These are phyloP conservation scores for Sclerotinia sclerotiorum DNA, from an alignment of 2,329 filamentous ascomycete species.

Conservation along the genomic window DNA sequence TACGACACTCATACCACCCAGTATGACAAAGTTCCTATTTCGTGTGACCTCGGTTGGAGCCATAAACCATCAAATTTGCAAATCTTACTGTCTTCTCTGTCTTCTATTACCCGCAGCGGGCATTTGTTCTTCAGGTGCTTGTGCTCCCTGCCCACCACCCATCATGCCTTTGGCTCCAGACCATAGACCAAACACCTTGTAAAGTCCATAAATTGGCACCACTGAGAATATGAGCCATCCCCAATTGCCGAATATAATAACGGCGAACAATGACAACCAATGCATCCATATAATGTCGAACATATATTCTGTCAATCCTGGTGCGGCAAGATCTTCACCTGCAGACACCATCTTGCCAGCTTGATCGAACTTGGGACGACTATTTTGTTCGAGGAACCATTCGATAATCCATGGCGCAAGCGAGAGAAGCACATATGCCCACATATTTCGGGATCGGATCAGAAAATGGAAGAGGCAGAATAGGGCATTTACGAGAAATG, in stretches of 20 bases:
- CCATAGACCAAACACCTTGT: conserved; percentile 40
- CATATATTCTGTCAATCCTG: conserved; percentile 94
- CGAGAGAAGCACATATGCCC: conserved; percentile 71
- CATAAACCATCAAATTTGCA: not conserved
- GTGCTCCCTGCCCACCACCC: conserved; percentile 36
- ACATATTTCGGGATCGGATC: conserved; percentile 60
- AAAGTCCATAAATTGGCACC: conserved; percentile 39
- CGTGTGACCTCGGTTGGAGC: not conserved
- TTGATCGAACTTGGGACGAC: conserved; percentile 70
- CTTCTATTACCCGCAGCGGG: conserved; percentile 37
- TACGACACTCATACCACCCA: not conserved
- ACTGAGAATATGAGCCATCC: conserved; percentile 63
- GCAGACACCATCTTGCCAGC: conserved; percentile 58
- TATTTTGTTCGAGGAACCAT: conserved; percentile 80
- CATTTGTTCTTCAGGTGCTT: conserved; percentile 36
- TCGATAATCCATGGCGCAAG: conserved; percentile 76
- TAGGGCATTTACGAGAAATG: conserved; percentile 67
- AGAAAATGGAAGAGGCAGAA: conserved; percentile 72
- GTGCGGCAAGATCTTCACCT: conserved; percentile 84
- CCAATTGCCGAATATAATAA: conserved; percentile 77
- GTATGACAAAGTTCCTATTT: not conserved
- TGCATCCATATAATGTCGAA: conserved; percentile 97
- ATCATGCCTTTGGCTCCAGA: conserved; percentile 41
- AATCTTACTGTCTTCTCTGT: conserved; percentile 35
- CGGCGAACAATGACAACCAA: conserved; percentile 73